phyloP scores from a whole-genome alignment of 202 grass and related monocot species.

The Digitaria exilis region DNA sequence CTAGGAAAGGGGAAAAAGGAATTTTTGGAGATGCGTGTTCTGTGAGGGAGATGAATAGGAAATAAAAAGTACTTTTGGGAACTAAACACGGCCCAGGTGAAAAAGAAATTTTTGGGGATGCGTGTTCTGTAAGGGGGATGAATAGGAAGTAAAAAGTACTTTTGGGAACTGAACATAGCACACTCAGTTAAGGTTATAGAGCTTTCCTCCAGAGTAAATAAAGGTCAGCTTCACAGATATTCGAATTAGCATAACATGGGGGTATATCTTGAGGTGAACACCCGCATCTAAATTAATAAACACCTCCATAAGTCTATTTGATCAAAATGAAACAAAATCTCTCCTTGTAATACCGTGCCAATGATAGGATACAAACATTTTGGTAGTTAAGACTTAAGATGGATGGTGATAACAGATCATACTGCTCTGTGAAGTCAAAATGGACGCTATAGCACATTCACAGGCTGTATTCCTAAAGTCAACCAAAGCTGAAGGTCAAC shows the following conservation, averaged over 20 bases:
- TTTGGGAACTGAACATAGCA: no score
- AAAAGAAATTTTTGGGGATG: no score
- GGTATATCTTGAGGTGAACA: not conserved
- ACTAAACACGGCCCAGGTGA: no score
- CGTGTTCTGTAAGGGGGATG: no score
- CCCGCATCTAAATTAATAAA: not conserved
- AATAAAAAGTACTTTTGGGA: no score
- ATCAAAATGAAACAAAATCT: constrained; percentile 1
- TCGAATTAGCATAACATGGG: not conserved
- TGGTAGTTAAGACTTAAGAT: not conserved
- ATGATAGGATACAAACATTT: not conserved
- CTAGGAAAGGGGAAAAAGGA: no score
- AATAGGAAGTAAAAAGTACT: no score
- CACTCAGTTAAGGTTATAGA: not conserved
- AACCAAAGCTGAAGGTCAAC: not conserved
- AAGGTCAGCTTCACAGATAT: not conserved
- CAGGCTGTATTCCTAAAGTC: not conserved
- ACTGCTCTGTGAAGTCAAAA: not conserved
- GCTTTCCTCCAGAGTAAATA: not conserved
- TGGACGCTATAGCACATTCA: not conserved
- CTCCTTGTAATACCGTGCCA: not conserved
- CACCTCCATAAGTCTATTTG: not conserved
- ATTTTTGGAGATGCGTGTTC: no score
- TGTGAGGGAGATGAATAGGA: no score
- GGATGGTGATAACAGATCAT: not conserved